These are phyloP conservation scores for Tillandsia fasciculata DNA, from an alignment of 176 grass and related monocot species.

Conservation along the genomic window DNA sequence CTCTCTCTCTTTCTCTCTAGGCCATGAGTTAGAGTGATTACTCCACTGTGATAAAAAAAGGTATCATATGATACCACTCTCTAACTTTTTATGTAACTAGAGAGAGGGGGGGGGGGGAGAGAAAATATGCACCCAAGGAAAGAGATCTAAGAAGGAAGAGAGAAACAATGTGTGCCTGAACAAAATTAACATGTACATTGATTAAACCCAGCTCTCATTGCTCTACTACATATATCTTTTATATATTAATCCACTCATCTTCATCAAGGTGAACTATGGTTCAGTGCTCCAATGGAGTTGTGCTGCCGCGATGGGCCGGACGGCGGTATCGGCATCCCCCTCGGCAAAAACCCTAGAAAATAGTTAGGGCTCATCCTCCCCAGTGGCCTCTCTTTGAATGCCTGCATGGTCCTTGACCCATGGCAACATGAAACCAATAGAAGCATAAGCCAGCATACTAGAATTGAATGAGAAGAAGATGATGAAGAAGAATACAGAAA, in stretches of 20 bases:
- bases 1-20: neutral
- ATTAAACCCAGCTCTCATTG: slow-evolving; percentile 3
- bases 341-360: slow-evolving; percentile 63
- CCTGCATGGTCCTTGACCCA: slow-evolving; percentile 52
- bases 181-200: slow-evolving; percentile 17
- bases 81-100: slow-evolving; percentile 7
- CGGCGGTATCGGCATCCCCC: slow-evolving; percentile 31
- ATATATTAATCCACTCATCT: slow-evolving; percentile 6
- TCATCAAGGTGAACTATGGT: slow-evolving; percentile 33
- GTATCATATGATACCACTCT: slow-evolving; percentile 11
- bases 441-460: slow-evolving; percentile 27
- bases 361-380: slow-evolving; percentile 26
- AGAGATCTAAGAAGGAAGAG: slow-evolving; percentile 11
- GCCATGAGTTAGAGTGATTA: slow-evolving; percentile 14
- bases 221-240: slow-evolving; percentile 8
- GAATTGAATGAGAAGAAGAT: neutral
- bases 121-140: slow-evolving; percentile 8
- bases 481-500: neutral
- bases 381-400: slow-evolving; percentile 45
- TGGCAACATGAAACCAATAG: slow-evolving; percentile 27
- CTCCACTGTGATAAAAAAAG: slow-evolving; percentile 4
- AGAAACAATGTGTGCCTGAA: slow-evolving; percentile 20
- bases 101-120: neutral
- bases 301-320: slow-evolving; percentile 69
- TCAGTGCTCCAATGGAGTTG: slow-evolving; percentile 67